These are phyloP conservation scores for Alternaria dauci DNA, from an alignment of 2,329 filamentous ascomycete genomes.

Conservation along the genomic window DNA sequence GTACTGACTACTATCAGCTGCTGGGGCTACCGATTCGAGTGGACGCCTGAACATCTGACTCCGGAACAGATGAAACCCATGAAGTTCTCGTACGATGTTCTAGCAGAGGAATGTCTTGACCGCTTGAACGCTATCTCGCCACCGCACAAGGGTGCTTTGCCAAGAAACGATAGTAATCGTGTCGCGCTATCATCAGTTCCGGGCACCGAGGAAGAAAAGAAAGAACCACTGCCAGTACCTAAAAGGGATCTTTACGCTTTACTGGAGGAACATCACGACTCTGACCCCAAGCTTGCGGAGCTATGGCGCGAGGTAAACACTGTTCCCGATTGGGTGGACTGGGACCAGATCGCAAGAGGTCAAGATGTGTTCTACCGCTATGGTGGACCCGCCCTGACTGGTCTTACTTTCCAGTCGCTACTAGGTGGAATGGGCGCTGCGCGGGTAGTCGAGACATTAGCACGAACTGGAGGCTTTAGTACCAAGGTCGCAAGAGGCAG, in stretches of 20 bases:
- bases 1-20: conserved; percentile 44
- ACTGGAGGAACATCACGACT: conserved; percentile 64
- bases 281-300: conserved; percentile 63
- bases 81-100: conserved; percentile 72
- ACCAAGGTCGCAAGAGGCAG: conserved; percentile 71
- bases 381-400: conserved; percentile 71
- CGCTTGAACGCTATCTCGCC: conserved; percentile 69
- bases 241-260: conserved; percentile 70
- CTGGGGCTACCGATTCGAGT: conserved; percentile 75
- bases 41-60: conserved; percentile 71
- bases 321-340: conserved; percentile 78
- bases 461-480: conserved; percentile 77
- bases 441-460: conserved; percentile 76
- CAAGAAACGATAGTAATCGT: conserved; percentile 49
- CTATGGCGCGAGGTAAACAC: conserved; percentile 74
- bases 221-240: conserved; percentile 43
- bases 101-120: conserved; percentile 72
- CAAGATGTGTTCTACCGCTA: conserved; percentile 83
- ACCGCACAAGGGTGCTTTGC: conserved; percentile 50
- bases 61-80: conserved; percentile 66
- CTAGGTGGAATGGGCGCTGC: conserved; percentile 77
- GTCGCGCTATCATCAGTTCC: conserved; percentile 35
- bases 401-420: conserved; percentile 70
- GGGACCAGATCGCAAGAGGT: conserved; percentile 75
- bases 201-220: conserved; percentile 43